Base-by-base conservation (phyloP, 2,329 filamentous ascomycete genomes). In the Knoxdaviesia proteae region DNA sequence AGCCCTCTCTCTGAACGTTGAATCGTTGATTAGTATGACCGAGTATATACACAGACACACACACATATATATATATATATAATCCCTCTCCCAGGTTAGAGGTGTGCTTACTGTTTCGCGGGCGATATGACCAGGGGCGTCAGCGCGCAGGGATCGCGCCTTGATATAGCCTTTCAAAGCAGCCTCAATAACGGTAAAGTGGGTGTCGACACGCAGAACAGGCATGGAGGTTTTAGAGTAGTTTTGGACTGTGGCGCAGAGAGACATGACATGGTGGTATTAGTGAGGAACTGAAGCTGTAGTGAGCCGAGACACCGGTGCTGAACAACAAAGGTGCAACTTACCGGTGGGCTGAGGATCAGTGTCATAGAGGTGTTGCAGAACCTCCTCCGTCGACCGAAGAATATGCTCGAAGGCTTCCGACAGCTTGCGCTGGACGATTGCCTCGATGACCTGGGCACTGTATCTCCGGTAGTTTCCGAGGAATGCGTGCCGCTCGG, bases 381-480 rank as follows among this genome's bases (percentile, higher is more conserved):
- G 62, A 40, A 83, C 69, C 38, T 70, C 68, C 48, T 90, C 80
- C 31, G 87, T 80, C 51, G 81, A 76, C 10, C 69, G 67, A n/a
- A 98, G 69, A 42, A 96, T 87, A 57, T 94, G 83, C 36, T 77
- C 73, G 49, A 96, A 77, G 1, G 88, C 88, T 47, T 94, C 87
- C 41, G 81, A 73, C 3, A 87, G 76, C 50, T 84, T 81, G 50
- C 82, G 71, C 49, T 82, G 72, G 29, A 92, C 84, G 48, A 96
- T 84, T 10, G 71, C 71, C 58, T 96, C 88, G 44, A 98, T 84
- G 31, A 94, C 73, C 46, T 83, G 79, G 3, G 78, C 77, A 56
- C 86, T 90, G 53, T 94, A 96, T 46, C 90, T 74, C 36, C 90
- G 72, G 57, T 98, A 98, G 54, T 98, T 96, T 4, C 88, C 86